These are phyloP conservation scores for Candida arabinofermentans DNA, from an alignment of 805 yeast species.

Conservation along the genomic window DNA sequence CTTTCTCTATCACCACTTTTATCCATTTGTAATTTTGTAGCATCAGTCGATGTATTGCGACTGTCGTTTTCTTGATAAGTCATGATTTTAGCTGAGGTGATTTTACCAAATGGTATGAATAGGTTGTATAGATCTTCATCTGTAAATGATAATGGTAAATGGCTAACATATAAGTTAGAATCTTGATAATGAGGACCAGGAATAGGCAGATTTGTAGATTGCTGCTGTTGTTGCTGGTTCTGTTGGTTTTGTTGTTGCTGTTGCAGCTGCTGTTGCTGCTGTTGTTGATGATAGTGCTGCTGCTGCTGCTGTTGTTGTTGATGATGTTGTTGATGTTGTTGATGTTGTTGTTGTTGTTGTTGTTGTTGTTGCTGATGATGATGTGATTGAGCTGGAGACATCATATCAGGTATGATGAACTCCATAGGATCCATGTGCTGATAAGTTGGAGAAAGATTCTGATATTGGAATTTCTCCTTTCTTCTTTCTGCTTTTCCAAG, in stretches of 20 bases:
- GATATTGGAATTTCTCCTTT: constrained; percentile 26
- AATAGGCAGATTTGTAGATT: constrained; percentile 33
- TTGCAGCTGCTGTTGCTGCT: not conserved
- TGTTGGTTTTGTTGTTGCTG: constrained; percentile 4
- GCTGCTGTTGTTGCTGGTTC: too few species aligned
- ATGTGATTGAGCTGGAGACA: not conserved
- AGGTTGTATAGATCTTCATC: constrained; percentile 47
- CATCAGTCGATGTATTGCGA: constrained; percentile 2
- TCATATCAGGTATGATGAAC: constrained; percentile 9
- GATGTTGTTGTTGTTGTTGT: not conserved
- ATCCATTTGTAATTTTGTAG: not conserved
- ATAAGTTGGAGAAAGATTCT: constrained; percentile 8
- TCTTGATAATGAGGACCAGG: constrained; percentile 55
- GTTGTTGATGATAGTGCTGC: not conserved
- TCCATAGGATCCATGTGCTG: constrained; percentile 11
- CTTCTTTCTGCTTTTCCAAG: constrained; percentile 46
- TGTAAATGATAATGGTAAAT: constrained; percentile 50
- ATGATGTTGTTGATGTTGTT: not conserved
- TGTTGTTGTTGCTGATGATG: not conserved
- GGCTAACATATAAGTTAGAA: constrained; percentile 69
- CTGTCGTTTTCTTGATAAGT: constrained; percentile 38
- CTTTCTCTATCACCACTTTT: constrained; percentile 4
- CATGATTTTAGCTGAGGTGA: constrained; percentile 54
- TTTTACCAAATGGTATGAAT: constrained; percentile 45
- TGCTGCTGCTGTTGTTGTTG: constrained; percentile 6